Evolutionary conservation across 129 eudicot species (phyloP).

Genomic region (Saussurea involucrata): DNA sequence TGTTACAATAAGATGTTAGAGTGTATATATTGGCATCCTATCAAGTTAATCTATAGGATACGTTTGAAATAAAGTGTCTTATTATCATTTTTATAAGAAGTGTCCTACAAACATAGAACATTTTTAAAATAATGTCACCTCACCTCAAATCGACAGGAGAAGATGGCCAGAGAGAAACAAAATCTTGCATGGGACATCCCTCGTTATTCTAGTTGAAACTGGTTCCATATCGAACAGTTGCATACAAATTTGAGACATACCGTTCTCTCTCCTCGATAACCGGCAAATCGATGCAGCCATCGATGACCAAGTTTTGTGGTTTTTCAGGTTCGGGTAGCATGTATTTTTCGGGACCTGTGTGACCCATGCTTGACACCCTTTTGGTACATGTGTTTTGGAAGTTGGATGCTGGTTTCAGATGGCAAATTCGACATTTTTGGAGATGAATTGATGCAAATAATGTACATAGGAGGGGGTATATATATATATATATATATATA

Average conservation of each 20-base stretch:
- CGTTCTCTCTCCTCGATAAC: slow-evolving; percentile 50
- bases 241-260: slow-evolving; percentile 39
- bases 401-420: slow-evolving; percentile 10
- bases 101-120: too few relatives aligned
- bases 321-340: slow-evolving; percentile 48
- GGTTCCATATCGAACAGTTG: slow-evolving; percentile 56
- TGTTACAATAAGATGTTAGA: too few relatives aligned
- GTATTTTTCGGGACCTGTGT: slow-evolving; percentile 51
- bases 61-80: too few relatives aligned
- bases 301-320: slow-evolving; percentile 5
- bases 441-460: not conserved
- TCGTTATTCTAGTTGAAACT: slow-evolving; percentile 64
- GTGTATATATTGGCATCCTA: too few relatives aligned
- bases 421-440: slow-evolving; percentile 14
- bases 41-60: too few relatives aligned
- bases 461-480: not conserved
- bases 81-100: too few relatives aligned
- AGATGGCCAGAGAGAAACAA: slow-evolving; percentile 49
- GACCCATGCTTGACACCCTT: slow-evolving; percentile 54
- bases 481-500: not conserved
- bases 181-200: slow-evolving; percentile 40
- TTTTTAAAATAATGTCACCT: too few relatives aligned
- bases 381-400: slow-evolving; percentile 31
- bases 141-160: slow-evolving; percentile 59
- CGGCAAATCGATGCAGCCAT: slow-evolving; percentile 40